Evolutionary conservation across 2,329 filamentous ascomycete genomes (phyloP), one percentile per base, ranked within the genome.

Genomic region (Calonectria pseudoturangicola): DNA sequence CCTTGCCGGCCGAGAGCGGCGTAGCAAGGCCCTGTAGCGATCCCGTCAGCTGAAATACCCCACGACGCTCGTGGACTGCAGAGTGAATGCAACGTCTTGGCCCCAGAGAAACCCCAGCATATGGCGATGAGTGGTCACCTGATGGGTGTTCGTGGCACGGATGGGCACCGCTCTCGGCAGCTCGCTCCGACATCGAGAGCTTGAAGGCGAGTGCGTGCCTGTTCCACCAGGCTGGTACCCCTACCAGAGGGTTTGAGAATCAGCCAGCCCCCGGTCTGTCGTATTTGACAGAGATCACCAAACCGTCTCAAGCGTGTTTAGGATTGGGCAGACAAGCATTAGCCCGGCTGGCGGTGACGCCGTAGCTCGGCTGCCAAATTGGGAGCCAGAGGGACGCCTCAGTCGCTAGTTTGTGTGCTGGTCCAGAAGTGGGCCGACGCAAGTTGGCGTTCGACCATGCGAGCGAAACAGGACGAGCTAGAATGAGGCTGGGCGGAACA

Each of bases 251-350:
- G 33, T 21, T 47, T 77, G 73, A 76, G 70, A 64, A 71, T 74
- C 75, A 72, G 71, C 70, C 71, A 67, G 71, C 69, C 73, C 64
- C 69, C 66, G 45, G 62, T 18, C 68, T 58, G 75, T 79, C 73
- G 30, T 45, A 72, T 72, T 68, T 74, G 50, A 74, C 72, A 74
- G 58, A 71, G 72, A 74, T 77, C 62, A 73, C 73, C 47, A 73
- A 67, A 33, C 66, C 70, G 77, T 79, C 77, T 79, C 77, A 76
- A 79, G 69, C 75, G 70, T 75, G 77, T 79, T 79, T 79, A 71
- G 71, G 72, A 51, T 75, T 77, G 71, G 54, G 47, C n/a, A 60
- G 51, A 70, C 39, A 69, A 48, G 65, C 54, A 60, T 60, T 39
- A 60, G 54, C 25, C 67, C 68, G 45, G 60, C 64, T 71, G 66